These are phyloP conservation scores for Pythium rhizo-oryzae DNA, from an alignment of 352 stramenopile species.

Conservation along the genomic window DNA sequence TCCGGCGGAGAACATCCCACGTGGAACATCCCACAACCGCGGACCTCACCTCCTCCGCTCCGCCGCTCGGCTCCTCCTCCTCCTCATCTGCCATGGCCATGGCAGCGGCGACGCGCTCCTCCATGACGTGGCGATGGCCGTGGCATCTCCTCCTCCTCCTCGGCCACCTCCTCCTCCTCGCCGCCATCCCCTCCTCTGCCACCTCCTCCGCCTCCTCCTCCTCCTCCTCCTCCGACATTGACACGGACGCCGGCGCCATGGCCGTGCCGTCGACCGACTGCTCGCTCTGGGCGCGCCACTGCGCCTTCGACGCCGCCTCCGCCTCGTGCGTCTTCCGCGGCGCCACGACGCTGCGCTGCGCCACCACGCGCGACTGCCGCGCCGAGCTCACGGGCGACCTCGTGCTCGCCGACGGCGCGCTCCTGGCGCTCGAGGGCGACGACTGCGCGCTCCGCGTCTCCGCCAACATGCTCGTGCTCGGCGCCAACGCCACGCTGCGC, in stretches of 20 bases:
- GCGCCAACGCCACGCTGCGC: constrained; percentile 34
- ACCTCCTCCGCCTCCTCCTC: not conserved
- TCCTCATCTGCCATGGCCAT: not conserved
- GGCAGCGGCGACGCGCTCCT: too few species aligned
- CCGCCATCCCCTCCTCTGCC: not conserved
- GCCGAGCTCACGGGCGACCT: constrained; percentile 69
- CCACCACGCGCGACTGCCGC: constrained; percentile 31
- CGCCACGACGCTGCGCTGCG: constrained; percentile 50
- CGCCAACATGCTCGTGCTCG: constrained; percentile 58
- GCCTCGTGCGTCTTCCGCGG: constrained; percentile 53
- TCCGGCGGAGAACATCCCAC: too few species aligned
- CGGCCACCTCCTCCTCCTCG: not conserved
- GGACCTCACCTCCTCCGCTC: not conserved
- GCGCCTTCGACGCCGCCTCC: constrained; percentile 48
- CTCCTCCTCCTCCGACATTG: not conserved
- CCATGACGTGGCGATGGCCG: not conserved
- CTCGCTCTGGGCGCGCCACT: constrained; percentile 43
- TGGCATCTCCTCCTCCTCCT: not conserved
- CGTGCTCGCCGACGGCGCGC: constrained; percentile 38
- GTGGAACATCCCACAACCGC: too few species aligned
- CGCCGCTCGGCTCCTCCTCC: not conserved
- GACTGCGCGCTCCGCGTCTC: constrained; percentile 60
- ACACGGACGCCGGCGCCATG: not conserved
- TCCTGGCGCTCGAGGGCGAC: constrained; percentile 45
- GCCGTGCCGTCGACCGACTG: constrained; percentile 36